These are phyloP conservation scores for Vanrija sp. DNA, from an alignment of 1,284 basidiomycete species.

Conservation along the genomic window DNA sequence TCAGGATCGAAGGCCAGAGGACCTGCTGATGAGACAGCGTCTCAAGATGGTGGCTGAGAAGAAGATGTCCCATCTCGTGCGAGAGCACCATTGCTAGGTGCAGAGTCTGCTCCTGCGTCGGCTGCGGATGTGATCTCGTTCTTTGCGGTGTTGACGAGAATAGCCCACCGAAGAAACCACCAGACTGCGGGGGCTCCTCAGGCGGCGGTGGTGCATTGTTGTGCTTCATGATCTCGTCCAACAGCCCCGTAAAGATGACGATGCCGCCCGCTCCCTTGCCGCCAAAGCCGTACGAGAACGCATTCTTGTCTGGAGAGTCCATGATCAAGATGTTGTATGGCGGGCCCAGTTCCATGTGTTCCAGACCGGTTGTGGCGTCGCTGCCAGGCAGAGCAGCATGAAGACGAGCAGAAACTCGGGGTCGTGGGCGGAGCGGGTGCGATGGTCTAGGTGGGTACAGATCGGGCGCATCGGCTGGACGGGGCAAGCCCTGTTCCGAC, in stretches of 20 bases:
- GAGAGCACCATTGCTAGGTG: constrained; percentile 80
- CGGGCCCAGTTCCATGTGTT: constrained; percentile 59
- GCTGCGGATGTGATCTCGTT: constrained; percentile 1
- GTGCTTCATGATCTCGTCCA: constrained; percentile 69
- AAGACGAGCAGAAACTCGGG: constrained; percentile 39
- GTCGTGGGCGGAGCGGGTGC: constrained; percentile 45
- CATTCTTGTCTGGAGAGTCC: constrained; percentile 74
- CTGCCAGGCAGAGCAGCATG: constrained; percentile 42
- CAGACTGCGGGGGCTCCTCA: not conserved
- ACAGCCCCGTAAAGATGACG: constrained; percentile 81
- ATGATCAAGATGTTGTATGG: constrained; percentile 82
- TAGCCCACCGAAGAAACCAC: constrained; percentile 9
- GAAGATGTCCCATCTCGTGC: constrained; percentile 80
- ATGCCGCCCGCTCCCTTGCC: constrained; percentile 82
- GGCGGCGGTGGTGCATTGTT: constrained; percentile 19
- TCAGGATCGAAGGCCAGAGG: constrained; percentile 71
- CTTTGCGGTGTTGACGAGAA: constrained; percentile 23
- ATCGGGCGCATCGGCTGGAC: not conserved
- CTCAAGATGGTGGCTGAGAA: constrained; percentile 84
- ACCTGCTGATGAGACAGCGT: constrained; percentile 76
- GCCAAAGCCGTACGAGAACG: constrained; percentile 88
- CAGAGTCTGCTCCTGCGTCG: constrained; percentile 68
- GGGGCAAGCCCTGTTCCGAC: not conserved
- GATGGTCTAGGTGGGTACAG: constrained; percentile 34
- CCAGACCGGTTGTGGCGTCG: constrained; percentile 25